Evolutionary conservation across 257 asterid species (phyloP).

Genomic region (Avicennia marina): DNA sequence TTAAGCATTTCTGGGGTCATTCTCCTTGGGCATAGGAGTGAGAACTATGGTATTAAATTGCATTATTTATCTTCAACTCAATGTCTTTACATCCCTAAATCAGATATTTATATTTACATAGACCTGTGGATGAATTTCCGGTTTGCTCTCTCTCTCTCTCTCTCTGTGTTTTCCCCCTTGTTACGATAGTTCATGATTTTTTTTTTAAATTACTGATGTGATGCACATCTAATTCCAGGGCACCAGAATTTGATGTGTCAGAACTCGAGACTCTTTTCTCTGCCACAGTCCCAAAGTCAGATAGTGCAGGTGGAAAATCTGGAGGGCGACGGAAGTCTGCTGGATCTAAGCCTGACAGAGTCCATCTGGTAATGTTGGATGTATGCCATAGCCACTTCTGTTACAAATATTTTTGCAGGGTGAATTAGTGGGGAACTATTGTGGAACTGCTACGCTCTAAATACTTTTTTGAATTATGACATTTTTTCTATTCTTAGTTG

Average conservation of each 20-base stretch:
- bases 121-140: no score
- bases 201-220: constrained; percentile 21
- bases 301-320: constrained; percentile 58
- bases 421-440: neutral
- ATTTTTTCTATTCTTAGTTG: neutral
- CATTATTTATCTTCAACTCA: no score
- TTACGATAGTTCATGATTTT: no score
- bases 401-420: no score
- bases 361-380: constrained; percentile 75
- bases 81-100: constrained; percentile 13
- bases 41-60: no score
- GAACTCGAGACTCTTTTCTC: constrained; percentile 97
- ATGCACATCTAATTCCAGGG: constrained; percentile 40
- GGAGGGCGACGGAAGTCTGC: constrained; percentile 83
- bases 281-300: constrained; percentile 80
- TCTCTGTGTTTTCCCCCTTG: no score
- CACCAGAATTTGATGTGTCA: constrained; percentile 89
- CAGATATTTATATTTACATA: constrained; percentile 15
- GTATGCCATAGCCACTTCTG: constrained; percentile 8
- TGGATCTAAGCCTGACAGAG: constrained; percentile 86
- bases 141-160: no score
- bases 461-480: neutral
- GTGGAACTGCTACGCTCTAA: neutral
- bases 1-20: neutral
- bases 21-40: constrained; percentile 12